phyloP scores from a whole-genome alignment of 2,329 filamentous ascomycete species.

The Penicillium sumatraense region DNA sequence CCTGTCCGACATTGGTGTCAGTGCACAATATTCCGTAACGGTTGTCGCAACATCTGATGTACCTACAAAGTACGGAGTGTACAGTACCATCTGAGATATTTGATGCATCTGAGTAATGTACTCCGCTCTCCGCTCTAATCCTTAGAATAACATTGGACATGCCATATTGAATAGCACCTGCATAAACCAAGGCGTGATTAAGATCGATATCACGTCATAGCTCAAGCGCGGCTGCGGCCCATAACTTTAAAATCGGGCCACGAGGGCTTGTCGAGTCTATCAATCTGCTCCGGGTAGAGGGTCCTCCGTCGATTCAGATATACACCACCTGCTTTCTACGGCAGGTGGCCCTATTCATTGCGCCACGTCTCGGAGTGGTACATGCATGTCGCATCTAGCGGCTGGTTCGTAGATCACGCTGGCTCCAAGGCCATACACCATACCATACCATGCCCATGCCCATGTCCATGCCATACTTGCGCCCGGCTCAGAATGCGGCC shows the following conservation, averaged over 20 bases:
- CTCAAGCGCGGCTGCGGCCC: constrained; percentile 25
- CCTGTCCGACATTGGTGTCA: not conserved
- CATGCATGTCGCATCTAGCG: not conserved
- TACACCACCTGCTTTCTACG: not conserved
- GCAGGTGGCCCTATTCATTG: not conserved
- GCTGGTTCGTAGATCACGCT: not conserved
- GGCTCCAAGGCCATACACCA: not conserved
- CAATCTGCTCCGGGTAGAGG: not conserved
- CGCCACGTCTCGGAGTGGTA: not conserved
- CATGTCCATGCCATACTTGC: not conserved
- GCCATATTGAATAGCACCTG: not conserved
- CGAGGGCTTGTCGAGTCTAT: not conserved
- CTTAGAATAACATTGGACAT: not conserved
- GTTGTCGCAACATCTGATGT: not conserved
- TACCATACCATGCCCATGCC: not conserved
- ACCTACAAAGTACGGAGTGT: not conserved
- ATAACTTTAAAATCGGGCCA: constrained; percentile 16
- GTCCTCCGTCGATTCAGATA: not conserved
- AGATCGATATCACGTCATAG: constrained; percentile 41
- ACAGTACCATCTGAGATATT: too few relatives aligned
- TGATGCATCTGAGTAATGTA: too few relatives aligned
- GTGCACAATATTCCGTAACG: not conserved
- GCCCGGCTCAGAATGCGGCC: not conserved
- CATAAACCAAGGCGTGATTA: constrained; percentile 28
- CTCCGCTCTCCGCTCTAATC: too few relatives aligned